Conservation (phyloP, 176 grass and related monocot species). For the Musa schizocarpa region DNA sequence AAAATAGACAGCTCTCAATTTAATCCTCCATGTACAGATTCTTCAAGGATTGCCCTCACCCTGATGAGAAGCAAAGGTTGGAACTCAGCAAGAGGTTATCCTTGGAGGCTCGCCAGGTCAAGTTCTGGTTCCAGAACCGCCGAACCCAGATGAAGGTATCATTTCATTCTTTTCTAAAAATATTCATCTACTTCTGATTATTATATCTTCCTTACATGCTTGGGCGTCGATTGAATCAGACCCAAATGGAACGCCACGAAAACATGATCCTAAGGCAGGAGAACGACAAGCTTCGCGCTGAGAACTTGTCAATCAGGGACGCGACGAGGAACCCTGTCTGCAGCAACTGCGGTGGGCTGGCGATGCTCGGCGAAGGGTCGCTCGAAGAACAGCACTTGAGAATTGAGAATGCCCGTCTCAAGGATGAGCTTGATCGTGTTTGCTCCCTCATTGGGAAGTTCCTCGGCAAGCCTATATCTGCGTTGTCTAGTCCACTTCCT, state of each 20-base stretch:
- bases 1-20: neutral
- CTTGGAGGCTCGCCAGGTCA: conserved; percentile 59
- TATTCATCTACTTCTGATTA: neutral
- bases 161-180: neutral
- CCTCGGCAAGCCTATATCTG: conserved; percentile 42
- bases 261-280: conserved; percentile 54
- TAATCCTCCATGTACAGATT: conserved; percentile 26
- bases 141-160: conserved; percentile 72
- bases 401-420: conserved; percentile 15
- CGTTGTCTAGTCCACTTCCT: conserved; percentile 10
- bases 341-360: conserved; percentile 34
- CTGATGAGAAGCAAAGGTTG: conserved; percentile 49
- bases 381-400: conserved; percentile 52
- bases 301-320: conserved; percentile 53
- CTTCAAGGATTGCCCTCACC: conserved; percentile 69
- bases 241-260: conserved; percentile 42
- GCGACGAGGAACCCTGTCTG: conserved; percentile 38
- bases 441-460: conserved; percentile 53
- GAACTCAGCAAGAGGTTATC: conserved; percentile 45
- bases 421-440: conserved; percentile 54
- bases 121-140: conserved; percentile 96
- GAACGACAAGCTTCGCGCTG: conserved; percentile 64
- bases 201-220: neutral
- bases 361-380: conserved; percentile 30
- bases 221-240: conserved; percentile 23